These are phyloP conservation scores for Saitoella complicata DNA, from an alignment of 805 yeast genomes.

Conservation along the genomic window DNA sequence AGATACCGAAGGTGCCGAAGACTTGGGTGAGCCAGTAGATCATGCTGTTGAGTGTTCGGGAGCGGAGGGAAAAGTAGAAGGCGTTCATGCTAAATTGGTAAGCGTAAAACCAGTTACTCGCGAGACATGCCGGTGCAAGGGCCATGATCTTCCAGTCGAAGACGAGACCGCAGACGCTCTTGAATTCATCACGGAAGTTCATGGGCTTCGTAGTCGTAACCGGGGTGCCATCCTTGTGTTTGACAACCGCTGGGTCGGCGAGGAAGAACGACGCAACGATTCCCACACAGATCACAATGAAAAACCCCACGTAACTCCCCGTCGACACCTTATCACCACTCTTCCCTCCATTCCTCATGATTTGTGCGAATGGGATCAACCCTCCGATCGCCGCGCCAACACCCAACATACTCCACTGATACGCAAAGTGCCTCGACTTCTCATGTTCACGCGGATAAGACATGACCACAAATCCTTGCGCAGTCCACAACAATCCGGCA, in stretches of 20 bases:
- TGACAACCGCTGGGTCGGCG: constrained; percentile 35
- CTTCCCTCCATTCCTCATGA: constrained; percentile 23
- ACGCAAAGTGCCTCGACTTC: constrained; percentile 39
- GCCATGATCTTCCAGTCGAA: constrained; percentile 16
- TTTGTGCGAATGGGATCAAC: constrained; percentile 38
- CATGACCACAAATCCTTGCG: constrained; percentile 41
- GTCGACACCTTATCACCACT: constrained; percentile 24
- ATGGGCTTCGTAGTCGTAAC: constrained; percentile 33
- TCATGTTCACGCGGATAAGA: constrained; percentile 37
- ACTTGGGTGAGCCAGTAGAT: constrained; percentile 48
- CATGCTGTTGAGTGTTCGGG: constrained; percentile 44
- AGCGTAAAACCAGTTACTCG: too few species aligned
- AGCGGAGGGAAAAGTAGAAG: constrained; percentile 38
- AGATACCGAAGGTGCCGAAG: constrained; percentile 33
- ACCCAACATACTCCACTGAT: constrained; percentile 46
- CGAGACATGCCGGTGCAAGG: too few species aligned
- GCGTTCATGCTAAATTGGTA: constrained; percentile 22
- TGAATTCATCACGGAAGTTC: constrained; percentile 28
- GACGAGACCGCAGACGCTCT: constrained; percentile 26
- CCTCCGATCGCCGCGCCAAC: constrained; percentile 47
- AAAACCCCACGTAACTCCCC: constrained; percentile 39
- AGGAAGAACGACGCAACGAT: constrained; percentile 28
- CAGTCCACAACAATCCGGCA: constrained; percentile 43
- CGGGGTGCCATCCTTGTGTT: constrained; percentile 33
- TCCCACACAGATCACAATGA: constrained; percentile 36